These are phyloP conservation scores for Grosmannia serpens DNA, from an alignment of 2,329 filamentous ascomycete genomes.

Conservation along the genomic window DNA sequence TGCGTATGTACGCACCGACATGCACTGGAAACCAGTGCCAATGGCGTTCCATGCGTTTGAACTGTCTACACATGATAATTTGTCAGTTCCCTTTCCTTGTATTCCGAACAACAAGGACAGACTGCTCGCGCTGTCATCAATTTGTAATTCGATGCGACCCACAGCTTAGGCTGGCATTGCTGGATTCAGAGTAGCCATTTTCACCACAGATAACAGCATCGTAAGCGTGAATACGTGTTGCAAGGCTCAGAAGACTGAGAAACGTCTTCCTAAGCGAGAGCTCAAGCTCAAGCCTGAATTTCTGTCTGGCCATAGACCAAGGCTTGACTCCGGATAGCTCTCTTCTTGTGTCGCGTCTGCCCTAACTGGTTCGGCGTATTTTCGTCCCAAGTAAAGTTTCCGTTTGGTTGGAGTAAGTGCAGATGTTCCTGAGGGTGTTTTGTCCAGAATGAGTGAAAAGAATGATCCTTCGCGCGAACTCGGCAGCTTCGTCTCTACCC, in stretches of 20 bases:
- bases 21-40: constrained; percentile 2
- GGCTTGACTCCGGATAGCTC: not conserved
- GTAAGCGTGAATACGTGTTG: not conserved
- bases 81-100: not conserved
- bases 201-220: not conserved
- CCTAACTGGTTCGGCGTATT: not conserved
- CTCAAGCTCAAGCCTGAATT: not conserved
- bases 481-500: not conserved
- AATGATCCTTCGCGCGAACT: not conserved
- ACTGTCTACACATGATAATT: not conserved
- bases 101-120: not conserved
- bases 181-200: not conserved
- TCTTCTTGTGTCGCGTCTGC: not conserved
- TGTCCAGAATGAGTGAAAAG: not conserved
- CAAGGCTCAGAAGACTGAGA: not conserved
- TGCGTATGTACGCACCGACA: not conserved
- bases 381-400: not conserved
- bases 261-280: not conserved
- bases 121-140: too few relatives aligned
- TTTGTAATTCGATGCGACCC: not conserved
- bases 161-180: not conserved
- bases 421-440: not conserved
- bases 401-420: not conserved
- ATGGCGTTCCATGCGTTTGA: constrained; percentile 2
- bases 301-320: not conserved